Evolutionary conservation across 768 basidiomycete genomes (phyloP).

Genomic region (Auricularia sp.): DNA sequence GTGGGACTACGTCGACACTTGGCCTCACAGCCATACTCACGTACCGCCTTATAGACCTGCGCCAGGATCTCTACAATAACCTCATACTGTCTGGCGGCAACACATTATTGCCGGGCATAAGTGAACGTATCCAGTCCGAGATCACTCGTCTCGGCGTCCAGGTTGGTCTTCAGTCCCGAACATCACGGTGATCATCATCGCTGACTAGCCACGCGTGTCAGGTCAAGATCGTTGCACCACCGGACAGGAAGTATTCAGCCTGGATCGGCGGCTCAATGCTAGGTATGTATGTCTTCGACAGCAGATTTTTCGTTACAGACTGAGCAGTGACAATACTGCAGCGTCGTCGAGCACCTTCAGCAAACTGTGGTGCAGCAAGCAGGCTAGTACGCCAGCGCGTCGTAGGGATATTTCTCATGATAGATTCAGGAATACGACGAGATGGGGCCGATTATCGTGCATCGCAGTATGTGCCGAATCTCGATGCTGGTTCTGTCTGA

Average conservation of each 20-base stretch:
- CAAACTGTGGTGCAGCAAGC: conserved; percentile 37
- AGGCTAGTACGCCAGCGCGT: conserved; percentile 9
- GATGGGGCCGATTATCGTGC: conserved; percentile 18
- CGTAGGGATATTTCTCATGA: too few species aligned
- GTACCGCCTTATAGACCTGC: neutral
- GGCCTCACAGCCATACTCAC: neutral
- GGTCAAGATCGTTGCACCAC: conserved; percentile 39
- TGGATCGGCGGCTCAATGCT: conserved; percentile 29
- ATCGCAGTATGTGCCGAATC: conserved; percentile 14
- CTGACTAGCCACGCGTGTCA: neutral
- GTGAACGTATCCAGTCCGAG: conserved; percentile 46
- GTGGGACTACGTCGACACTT: too few species aligned
- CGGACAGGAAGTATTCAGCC: conserved; percentile 43
- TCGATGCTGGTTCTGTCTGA: neutral
- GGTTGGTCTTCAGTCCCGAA: conserved; percentile 31
- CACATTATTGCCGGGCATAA: conserved; percentile 42
- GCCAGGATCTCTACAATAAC: conserved; percentile 18
- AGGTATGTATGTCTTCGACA: conserved; percentile 4
- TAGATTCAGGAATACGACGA: conserved; percentile 26
- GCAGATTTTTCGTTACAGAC: neutral
- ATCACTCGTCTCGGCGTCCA: conserved; percentile 37
- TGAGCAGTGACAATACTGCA: conserved; percentile 16
- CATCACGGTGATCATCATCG: neutral
- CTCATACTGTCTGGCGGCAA: conserved; percentile 42
- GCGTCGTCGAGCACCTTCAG: conserved; percentile 44